Evolutionary conservation across 306 rosid genomes (phyloP), one percentile per base, ranked within the genome.

Genomic region (Cyamopsis tetragonoloba): DNA sequence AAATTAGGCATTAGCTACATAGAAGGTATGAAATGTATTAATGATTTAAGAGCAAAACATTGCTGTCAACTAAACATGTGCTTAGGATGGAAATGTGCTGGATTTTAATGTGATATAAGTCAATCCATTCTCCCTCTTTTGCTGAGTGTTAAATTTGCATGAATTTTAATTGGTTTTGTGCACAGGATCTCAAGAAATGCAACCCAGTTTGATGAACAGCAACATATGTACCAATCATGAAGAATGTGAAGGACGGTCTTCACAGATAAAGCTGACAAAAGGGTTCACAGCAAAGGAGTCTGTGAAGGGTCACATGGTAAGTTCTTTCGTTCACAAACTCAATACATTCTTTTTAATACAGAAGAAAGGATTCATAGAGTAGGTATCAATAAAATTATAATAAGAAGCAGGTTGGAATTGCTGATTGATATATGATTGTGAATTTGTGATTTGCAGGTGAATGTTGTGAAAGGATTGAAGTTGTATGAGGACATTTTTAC

Each of bases 401-500:
- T 78, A 71, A 72, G 68, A 61, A 59, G 55, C 69, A 79, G 70
- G 39, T 66, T 28, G 68, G 35, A 47, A 20, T 71, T 60, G 68
- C 70, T 85, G 70, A 81, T 54, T 66, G 84, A 49, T 30, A 53
- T 55, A 66, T 57, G 19, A 38, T 67, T 73, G 68, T 66, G 47
- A 31, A 72, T 66, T 84, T 79, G 58, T 85, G 7, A 72, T 66
- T 84, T 79, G 58, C 86, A 92, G 98, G 97, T 89, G 73, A 93
- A 93, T 84, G 97, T 86, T 57, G 98, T 89, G 71, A 93, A 88
- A 68, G 98, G 98, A 22, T 75, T 93, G 13, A 93, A 88, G 77
- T 66, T 91, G 78, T 89, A 86, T 70, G 97, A 93, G 42, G 84
- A 88, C 26, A 24, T 87, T 51, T 93, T 93, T 58, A 74, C 91